phyloP scores from a whole-genome alignment of 495 filamentous ascomycete genomes.

The Stereocaulon alpinum region DNA sequence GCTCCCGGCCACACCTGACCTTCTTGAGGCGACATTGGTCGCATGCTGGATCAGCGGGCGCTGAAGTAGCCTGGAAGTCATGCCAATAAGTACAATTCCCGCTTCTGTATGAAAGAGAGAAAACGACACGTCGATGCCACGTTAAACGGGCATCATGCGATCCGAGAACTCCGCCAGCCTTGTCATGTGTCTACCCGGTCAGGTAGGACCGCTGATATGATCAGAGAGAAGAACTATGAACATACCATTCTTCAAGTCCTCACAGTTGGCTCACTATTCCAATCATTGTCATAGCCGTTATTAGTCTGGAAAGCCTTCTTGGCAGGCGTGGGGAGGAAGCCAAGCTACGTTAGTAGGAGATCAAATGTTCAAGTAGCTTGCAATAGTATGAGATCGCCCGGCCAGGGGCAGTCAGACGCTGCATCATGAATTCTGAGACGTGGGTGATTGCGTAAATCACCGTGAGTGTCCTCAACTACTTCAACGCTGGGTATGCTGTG shows the following conservation, averaged over 20 bases:
- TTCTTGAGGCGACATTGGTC: not conserved
- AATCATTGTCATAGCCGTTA: not conserved
- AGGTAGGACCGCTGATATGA: too few relatives aligned
- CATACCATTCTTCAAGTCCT: not conserved
- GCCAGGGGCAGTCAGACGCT: not conserved
- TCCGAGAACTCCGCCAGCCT: too few relatives aligned
- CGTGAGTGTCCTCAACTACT: not conserved
- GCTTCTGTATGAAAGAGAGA: not conserved
- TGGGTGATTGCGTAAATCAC: not conserved
- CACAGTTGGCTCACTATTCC: not conserved
- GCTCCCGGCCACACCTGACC: conserved; percentile 1
- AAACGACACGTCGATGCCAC: not conserved
- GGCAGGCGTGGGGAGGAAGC: not conserved
- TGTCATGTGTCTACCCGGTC: not conserved
- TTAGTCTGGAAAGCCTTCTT: not conserved
- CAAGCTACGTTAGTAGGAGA: not conserved
- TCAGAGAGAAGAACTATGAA: not conserved
- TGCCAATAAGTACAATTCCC: not conserved
- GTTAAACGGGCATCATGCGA: not conserved
- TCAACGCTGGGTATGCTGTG: not conserved
- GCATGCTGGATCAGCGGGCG: conserved; percentile 5
- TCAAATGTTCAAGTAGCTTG: not conserved
- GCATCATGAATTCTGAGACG: not conserved
- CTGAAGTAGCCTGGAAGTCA: not conserved
- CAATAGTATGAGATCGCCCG: not conserved